Base-by-base conservation (phyloP, 352 stramenopile species). In the Aphanomyces euteiches region DNA sequence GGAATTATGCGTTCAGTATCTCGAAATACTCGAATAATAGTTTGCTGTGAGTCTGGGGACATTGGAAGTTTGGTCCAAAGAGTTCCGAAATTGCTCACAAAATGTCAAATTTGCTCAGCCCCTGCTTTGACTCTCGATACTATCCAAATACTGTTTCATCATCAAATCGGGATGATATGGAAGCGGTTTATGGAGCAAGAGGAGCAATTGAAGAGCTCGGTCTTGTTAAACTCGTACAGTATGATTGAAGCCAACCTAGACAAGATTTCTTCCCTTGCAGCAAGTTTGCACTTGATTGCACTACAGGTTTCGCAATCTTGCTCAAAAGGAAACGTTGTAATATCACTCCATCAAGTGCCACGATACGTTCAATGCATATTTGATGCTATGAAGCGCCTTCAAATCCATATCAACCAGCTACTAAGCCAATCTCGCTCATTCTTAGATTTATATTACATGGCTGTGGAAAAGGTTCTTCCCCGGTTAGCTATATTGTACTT, bases 1-100 rank as follows among this genome's bases (percentile, higher is more conserved):
- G 64, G 61, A n/a, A 58, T 70, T 13, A 15, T 70, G 10, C 64
- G 40, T 15, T 43, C 64, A 15, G 54, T 41, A 7, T 15, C 19
- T 19, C 48, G 40, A 2, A 70, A 70, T 28, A 12, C 61, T 21
- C 64, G 64, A 5, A 50, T 70, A n/a, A 50, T 63, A 6, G 45
- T 70, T 8, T 41, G 59, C 21, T 53, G 41, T n/a, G 47, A 67
- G 8, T 28, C 54, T 7, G 7, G 28, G n/a, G 59, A 67, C 47
- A 58, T 67, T n/a, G 8, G 37, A 6, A 12, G 17, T n/a, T 56
- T 67, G 8, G 21, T 67, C 3, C 39, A 50, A 17, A 37, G 28
- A 8, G 43, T 17, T 39, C 64, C 64, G 4, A 70, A 70, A 50
- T 21, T 70, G 17, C n/a, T 45, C 15, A n/a, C 64, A 3, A 15